These are phyloP conservation scores for Phytophthora litchii DNA, from an alignment of 352 stramenopile genomes.

Conservation along the genomic window DNA sequence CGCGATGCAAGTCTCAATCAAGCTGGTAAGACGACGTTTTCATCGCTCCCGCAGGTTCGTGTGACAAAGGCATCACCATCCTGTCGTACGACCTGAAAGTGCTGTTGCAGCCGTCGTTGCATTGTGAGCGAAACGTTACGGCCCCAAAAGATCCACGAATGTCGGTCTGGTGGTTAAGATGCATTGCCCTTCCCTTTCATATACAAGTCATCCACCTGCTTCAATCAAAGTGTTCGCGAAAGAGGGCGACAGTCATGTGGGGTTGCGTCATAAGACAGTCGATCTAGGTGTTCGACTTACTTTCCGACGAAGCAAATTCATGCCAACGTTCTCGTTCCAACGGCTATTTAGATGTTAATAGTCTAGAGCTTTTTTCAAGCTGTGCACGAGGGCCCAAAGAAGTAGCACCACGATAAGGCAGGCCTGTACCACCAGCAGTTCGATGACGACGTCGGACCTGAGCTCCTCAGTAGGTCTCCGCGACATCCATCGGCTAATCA, in stretches of 20 bases:
- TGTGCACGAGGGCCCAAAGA: constrained; percentile 2
- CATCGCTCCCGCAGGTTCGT: constrained; percentile 5
- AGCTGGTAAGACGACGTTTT: neutral
- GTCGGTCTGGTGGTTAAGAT: constrained; percentile 14
- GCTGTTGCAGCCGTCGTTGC: constrained; percentile 14
- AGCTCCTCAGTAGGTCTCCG: constrained; percentile 29
- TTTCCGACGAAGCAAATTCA: neutral
- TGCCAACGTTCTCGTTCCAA: neutral
- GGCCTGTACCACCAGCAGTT: constrained; percentile 1
- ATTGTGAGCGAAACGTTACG: constrained; percentile 18
- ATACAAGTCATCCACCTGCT: neutral
- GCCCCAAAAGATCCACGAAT: constrained; percentile 9
- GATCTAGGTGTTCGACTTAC: constrained; percentile 1
- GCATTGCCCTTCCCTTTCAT: constrained; percentile 13
- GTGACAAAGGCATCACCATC: constrained; percentile 19
- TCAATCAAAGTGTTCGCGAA: constrained; percentile 2
- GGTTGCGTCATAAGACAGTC: constrained; percentile 29
- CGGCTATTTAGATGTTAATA: constrained; percentile 20
- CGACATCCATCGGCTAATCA: constrained; percentile 65
- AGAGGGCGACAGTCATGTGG: neutral
- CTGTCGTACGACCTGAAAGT: constrained; percentile 3
- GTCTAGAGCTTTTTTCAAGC: constrained; percentile 13
- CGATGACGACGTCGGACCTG: constrained; percentile 6
- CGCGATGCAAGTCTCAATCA: constrained; percentile 2
- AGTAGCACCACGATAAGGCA: neutral